Conservation (phyloP, 495 filamentous ascomycete genomes). For the Penicillium paxilli region DNA sequence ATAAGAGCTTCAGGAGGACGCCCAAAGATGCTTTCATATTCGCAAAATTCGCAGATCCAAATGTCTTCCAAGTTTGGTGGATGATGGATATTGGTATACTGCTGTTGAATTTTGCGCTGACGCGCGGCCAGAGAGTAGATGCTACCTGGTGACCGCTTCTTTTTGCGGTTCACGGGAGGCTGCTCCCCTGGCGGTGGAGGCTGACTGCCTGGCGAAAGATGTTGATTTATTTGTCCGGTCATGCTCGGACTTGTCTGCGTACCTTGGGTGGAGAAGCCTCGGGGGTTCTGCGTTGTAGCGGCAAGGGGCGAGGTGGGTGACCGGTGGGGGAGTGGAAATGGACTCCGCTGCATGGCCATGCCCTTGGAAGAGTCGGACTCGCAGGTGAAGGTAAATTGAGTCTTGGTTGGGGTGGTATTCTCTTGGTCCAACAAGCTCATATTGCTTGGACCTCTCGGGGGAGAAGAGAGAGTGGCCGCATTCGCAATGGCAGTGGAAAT, state of each 20-base stretch:
- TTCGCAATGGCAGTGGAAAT: constrained; percentile 90
- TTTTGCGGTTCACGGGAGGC: constrained; percentile 48
- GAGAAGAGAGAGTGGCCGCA: constrained; percentile 67
- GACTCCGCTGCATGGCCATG: constrained; percentile 52
- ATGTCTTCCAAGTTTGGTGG: constrained; percentile 72
- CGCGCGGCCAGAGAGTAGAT: constrained; percentile 64
- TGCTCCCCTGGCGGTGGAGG: constrained; percentile 43
- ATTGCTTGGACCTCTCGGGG: constrained; percentile 66
- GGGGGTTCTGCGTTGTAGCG: constrained; percentile 29
- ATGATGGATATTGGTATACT: constrained; percentile 74
- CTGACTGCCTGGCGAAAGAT: constrained; percentile 23
- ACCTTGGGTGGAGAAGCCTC: constrained; percentile 55
- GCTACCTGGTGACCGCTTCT: constrained; percentile 56
- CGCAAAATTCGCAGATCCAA: constrained; percentile 94
- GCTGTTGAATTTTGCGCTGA: constrained; percentile 67
- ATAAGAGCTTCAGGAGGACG: constrained; percentile 80
- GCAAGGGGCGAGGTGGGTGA: constrained; percentile 34
- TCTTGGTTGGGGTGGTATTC: constrained; percentile 61
- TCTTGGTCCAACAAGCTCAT: constrained; percentile 74
- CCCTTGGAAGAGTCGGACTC: constrained; percentile 70
- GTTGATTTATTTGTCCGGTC: constrained; percentile 32
- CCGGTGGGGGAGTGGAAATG: constrained; percentile 33
- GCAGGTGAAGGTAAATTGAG: constrained; percentile 91
- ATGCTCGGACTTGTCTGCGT: constrained; percentile 63
- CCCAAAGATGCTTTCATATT: constrained; percentile 86